Percentiles rank a stretch among this genome's conserved stretches.
These are phyloP conservation scores for Termitomyces sp. DNA, from an alignment of 768 basidiomycete species.

Conservation along the genomic window DNA sequence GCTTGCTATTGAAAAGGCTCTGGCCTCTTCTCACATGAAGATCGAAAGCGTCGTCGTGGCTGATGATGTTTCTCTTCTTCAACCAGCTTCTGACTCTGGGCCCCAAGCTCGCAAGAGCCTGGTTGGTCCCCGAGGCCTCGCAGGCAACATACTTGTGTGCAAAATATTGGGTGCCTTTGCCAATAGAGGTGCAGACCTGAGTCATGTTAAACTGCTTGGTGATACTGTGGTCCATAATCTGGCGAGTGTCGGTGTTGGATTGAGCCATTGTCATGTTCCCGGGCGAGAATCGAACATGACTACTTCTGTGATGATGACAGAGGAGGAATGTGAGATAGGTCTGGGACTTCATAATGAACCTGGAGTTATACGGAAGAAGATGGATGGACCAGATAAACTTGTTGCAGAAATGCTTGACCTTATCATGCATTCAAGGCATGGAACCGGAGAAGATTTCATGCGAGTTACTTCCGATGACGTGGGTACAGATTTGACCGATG, in stretches of 20 bases:
- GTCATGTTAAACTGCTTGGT: slow-evolving; percentile 27
- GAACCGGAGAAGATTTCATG: slow-evolving; percentile 21
- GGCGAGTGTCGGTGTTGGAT: slow-evolving; percentile 32
- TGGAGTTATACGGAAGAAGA: slow-evolving; percentile 27
- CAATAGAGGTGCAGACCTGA: slow-evolving; percentile 30
- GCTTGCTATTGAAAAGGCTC: slow-evolving; percentile 48
- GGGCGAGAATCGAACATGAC: slow-evolving; percentile 26
- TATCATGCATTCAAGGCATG: slow-evolving; percentile 38
- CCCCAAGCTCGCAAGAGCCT: slow-evolving; percentile 17
- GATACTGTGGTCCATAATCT: slow-evolving; percentile 27
- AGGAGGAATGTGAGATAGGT: slow-evolving; percentile 39
- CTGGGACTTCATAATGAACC: slow-evolving; percentile 56
- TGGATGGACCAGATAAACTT: slow-evolving; percentile 28
- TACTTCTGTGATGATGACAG: slow-evolving; percentile 11
- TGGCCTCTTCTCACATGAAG: slow-evolving; percentile 23
- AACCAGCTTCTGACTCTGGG: slow-evolving; percentile 10
- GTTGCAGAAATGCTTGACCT: slow-evolving; percentile 27
- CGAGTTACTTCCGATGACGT: slow-evolving; percentile 20
- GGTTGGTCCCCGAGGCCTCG: slow-evolving; percentile 46
- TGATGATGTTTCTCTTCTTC: slow-evolving; percentile 48
- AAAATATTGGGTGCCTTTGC: slow-evolving; percentile 51
- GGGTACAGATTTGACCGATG: slow-evolving; percentile 30
- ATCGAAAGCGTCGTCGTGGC: slow-evolving; percentile 46
- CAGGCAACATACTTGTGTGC: slow-evolving; percentile 45
- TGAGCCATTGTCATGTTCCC: slow-evolving; percentile 58